phyloP scores from a whole-genome alignment of 495 filamentous ascomycete species.

The Penicillium steckii region DNA sequence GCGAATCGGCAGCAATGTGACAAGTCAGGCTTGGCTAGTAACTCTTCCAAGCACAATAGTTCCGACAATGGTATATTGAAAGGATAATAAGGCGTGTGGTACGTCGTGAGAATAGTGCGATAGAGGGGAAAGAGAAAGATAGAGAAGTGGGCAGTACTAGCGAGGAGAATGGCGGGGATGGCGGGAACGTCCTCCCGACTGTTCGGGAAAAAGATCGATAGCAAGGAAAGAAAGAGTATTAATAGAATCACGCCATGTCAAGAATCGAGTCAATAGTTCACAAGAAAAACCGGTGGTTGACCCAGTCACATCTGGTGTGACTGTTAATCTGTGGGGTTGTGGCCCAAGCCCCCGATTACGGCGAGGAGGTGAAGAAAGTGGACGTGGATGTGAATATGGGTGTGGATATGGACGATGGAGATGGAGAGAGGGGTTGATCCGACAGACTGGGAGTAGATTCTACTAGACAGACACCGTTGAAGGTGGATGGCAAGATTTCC shows the following conservation, averaged over 20 bases:
- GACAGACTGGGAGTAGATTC: neutral
- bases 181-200: neutral
- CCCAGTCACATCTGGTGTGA: slow-evolving; percentile 3
- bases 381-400: slow-evolving; percentile 1
- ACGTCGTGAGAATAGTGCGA: neutral
- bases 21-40: neutral
- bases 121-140: neutral
- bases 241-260: slow-evolving; percentile 19
- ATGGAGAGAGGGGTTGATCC: neutral
- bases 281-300: slow-evolving; percentile 13
- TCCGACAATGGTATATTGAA: too few species aligned
- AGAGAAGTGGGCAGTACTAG: neutral
- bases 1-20: slow-evolving; percentile 1
- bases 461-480: neutral
- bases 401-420: neutral
- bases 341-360: slow-evolving; percentile 5
- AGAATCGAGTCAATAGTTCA: neutral
- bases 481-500: neutral
- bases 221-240: slow-evolving; percentile 16
- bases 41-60: neutral
- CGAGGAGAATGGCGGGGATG: slow-evolving; percentile 1
- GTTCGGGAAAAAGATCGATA: slow-evolving; percentile 7
- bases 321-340: neutral
- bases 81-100: too few species aligned
- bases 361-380: neutral